Conservation (phyloP, 805 yeast genomes). For the Torulaspora delbrueckii region DNA sequence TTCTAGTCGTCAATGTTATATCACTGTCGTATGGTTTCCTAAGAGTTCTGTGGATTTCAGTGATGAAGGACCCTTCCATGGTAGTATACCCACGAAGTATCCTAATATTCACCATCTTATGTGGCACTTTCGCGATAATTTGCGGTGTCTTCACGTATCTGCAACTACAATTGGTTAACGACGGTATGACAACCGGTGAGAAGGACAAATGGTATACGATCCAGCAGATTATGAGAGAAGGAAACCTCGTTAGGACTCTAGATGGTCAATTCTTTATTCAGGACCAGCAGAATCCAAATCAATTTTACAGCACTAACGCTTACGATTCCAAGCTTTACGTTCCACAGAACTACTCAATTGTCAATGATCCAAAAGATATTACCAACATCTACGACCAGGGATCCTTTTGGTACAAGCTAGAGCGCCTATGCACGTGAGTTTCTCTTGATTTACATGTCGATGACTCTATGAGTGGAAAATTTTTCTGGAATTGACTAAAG, state of each 20-base stretch:
- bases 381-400: slow-evolving; percentile 33
- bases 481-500: not conserved
- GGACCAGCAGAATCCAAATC: slow-evolving; percentile 4
- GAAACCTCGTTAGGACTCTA: slow-evolving; percentile 30
- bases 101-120: slow-evolving; percentile 42
- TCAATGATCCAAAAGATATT: slow-evolving; percentile 20
- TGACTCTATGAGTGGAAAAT: slow-evolving; percentile 6
- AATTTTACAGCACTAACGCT: slow-evolving; percentile 30
- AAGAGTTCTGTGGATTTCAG: slow-evolving; percentile 17
- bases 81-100: slow-evolving; percentile 16
- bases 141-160: slow-evolving; percentile 40
- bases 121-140: slow-evolving; percentile 42
- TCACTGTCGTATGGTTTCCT: slow-evolving; percentile 44
- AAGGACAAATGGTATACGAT: slow-evolving; percentile 65
- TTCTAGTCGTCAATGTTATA: slow-evolving; percentile 46
- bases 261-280: slow-evolving; percentile 18
- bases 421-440: slow-evolving; percentile 18
- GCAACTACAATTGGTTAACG: slow-evolving; percentile 48
- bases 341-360: slow-evolving; percentile 9
- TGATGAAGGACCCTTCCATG: slow-evolving; percentile 1
- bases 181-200: slow-evolving; percentile 76
- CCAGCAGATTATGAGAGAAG: slow-evolving; percentile 45
- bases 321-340: slow-evolving; percentile 26
- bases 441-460: not conserved
- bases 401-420: slow-evolving; percentile 24